Base-by-base conservation (phyloP, 306 rosid genomes). In the Cicer arietinum region DNA sequence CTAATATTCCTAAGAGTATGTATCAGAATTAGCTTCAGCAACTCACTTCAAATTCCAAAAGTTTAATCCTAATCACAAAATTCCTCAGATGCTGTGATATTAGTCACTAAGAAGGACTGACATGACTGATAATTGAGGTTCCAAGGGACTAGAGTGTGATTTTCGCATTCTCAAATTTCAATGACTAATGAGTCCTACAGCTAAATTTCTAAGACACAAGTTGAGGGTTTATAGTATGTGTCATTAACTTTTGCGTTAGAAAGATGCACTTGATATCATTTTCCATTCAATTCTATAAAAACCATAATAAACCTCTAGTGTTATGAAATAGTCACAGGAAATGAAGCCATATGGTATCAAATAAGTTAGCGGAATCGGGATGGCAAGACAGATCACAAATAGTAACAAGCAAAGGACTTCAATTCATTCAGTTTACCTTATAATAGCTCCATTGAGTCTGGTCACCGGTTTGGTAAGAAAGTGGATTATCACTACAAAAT, bases 401-500 rank as follows among this genome's bases (percentile, higher is more conserved):
- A 70, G 25, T 22, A 68, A 25, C 52, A 68, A 59, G 74, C 51
- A 83, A 57, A 37, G 51, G 17, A 44, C 47, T 45, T 69, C 7
- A 20, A 45, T 10, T 41, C 20, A 0, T 5, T 5, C 4, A 69
- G 17, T 54, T 35, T 81, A 95, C 99, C 99, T 95, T 95, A 56
- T 90, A 95, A 75, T 86, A 86, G 85, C 99, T 92, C 96, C 98
- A 92, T 50, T 89, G 90, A 67, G 89, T 90, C 81, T 82, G 82
- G 4, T 84, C 98, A 54, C 85, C 90, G n/a, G 60, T 63, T 73
- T 85, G 83, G 82, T 90, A 92, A 25, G 98, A 92, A 75, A 95
- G 99, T 8, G 98, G 96, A 67, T 61, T 88, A 72, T 95, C 98
- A 73, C 99, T 95, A 73, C 96, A 92, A 79, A 95, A 95, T 1